Evolutionary conservation across 257 asterid genomes (phyloP).

Genomic region (Lycium ferocissimum): DNA sequence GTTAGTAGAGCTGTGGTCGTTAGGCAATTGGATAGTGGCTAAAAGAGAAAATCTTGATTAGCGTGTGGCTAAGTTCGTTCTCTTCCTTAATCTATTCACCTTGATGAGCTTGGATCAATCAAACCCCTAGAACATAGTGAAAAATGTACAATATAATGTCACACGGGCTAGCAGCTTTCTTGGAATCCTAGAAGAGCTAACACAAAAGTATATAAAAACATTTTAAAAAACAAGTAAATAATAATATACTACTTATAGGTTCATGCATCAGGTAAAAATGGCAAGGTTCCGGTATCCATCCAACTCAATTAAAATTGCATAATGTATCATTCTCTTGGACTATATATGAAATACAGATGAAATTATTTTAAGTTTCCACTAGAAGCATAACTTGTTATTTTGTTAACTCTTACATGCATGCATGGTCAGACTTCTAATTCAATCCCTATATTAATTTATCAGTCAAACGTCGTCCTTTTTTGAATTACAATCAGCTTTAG

Average conservation of each 20-base stretch:
- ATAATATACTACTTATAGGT: neutral
- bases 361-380: neutral
- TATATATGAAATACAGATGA: slow-evolving; percentile 9
- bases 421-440: neutral
- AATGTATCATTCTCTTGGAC: neutral
- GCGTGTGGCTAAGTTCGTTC: neutral
- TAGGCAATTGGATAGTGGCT: too few relatives aligned
- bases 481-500: neutral
- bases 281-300: neutral
- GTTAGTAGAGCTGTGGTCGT: too few relatives aligned
- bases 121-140: too few relatives aligned
- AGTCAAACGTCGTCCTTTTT: neutral
- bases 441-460: neutral
- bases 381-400: neutral
- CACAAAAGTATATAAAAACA: too few relatives aligned
- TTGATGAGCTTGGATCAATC: neutral
- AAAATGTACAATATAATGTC: neutral
- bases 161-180: neutral
- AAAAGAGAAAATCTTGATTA: too few relatives aligned
- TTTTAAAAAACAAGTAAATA: too few relatives aligned
- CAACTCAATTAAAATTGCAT: neutral
- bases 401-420: neutral
- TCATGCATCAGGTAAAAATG: slow-evolving; percentile 5
- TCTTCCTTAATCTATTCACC: neutral
- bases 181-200: too few relatives aligned